phyloP scores from a whole-genome alignment of 768 basidiomycete species.

The Hericium alpestre region DNA sequence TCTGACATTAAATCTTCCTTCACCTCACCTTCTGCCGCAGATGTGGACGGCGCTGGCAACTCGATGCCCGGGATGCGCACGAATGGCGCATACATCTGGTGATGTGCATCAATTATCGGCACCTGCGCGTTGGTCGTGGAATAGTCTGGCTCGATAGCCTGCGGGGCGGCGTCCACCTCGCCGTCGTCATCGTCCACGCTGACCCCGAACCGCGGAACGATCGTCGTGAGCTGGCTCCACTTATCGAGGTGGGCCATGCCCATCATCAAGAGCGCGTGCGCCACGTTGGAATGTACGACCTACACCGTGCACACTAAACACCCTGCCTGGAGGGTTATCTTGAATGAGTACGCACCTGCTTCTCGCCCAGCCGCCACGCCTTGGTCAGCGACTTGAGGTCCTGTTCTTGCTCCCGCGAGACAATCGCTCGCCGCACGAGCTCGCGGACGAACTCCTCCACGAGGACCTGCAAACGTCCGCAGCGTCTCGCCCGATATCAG shows the following conservation, averaged over 20 bases:
- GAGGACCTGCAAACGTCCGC: constrained; percentile 35
- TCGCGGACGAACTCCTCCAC: constrained; percentile 42
- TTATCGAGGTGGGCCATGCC: constrained; percentile 29
- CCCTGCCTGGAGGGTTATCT: too few species aligned
- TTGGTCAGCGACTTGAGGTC: constrained; percentile 47
- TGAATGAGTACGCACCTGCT: constrained; percentile 18
- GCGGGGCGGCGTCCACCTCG: neutral
- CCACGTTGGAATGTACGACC: constrained; percentile 35
- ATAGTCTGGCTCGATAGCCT: too few species aligned
- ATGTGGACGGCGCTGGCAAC: neutral
- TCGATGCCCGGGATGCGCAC: constrained; percentile 21
- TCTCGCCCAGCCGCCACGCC: constrained; percentile 41
- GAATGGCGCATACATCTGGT: constrained; percentile 26
- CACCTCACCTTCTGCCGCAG: neutral
- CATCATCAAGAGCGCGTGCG: constrained; percentile 39
- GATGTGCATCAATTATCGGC: constrained; percentile 16
- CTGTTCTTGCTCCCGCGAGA: constrained; percentile 48
- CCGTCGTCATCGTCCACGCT: constrained; percentile 14
- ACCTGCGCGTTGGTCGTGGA: neutral
- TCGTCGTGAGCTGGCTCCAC: constrained; percentile 29
- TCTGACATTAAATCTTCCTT: constrained; percentile 15
- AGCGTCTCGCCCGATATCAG: constrained; percentile 41
- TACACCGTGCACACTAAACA: constrained; percentile 13
- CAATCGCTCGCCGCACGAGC: constrained; percentile 39
- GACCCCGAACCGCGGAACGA: constrained; percentile 16